A percentile compares a stretch with the other conserved stretches of the same genome.
phyloP scores from a whole-genome alignment of 257 asterid genomes.

The Thymus quinquecostatus region DNA sequence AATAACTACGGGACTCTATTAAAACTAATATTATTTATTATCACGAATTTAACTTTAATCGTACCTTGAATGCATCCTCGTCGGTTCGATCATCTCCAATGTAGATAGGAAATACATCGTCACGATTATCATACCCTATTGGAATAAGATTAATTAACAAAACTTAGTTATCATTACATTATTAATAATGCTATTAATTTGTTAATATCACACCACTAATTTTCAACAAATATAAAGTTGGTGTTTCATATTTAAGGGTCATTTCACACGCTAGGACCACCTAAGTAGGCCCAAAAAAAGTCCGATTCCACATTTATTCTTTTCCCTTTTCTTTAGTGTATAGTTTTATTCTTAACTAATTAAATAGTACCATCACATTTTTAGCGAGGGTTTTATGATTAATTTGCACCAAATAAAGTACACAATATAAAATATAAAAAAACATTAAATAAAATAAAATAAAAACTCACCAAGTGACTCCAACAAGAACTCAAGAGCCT shows the following conservation, averaged over 20 bases:
- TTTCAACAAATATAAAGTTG: neutral
- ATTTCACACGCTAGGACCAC: slow-evolving; percentile 25
- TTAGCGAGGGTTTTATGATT: neutral
- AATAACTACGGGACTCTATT: neutral
- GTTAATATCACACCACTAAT: too few species aligned
- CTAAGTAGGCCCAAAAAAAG: neutral
- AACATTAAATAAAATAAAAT: too few species aligned
- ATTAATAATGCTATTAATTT: neutral
- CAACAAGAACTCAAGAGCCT: slow-evolving; percentile 89
- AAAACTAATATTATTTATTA: neutral
- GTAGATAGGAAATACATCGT: slow-evolving; percentile 80
- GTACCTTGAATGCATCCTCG: slow-evolving; percentile 94
- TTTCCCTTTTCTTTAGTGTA: neutral
- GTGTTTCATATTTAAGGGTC: neutral
- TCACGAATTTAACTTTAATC: neutral
- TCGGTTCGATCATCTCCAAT: slow-evolving; percentile 93
- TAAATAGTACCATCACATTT: neutral
- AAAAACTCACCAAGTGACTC: slow-evolving; percentile 80
- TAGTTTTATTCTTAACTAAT: too few species aligned
- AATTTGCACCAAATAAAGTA: neutral
- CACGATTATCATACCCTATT: slow-evolving; percentile 71
- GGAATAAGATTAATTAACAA: neutral
- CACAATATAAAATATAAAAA: neutral
- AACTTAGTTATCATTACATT: neutral
- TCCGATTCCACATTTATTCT: neutral